These are phyloP conservation scores for Prunus fruticosa DNA, from an alignment of 306 rosid genomes.

Conservation along the genomic window DNA sequence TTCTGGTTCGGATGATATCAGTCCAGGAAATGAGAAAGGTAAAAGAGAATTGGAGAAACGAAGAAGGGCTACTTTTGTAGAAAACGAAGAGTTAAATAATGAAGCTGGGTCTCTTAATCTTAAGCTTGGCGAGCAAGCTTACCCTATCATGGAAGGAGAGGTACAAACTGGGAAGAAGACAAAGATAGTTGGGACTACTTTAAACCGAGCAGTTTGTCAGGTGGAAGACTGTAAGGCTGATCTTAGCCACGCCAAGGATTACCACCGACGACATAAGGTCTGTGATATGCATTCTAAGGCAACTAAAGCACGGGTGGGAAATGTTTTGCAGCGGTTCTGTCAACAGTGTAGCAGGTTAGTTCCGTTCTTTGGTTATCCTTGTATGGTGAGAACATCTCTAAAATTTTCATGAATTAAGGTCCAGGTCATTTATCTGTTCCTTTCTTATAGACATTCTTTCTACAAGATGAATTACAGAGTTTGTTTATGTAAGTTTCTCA, in stretches of 20 bases:
- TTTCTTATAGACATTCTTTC: neutral
- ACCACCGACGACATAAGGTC: conserved; percentile 90
- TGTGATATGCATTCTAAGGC: conserved; percentile 94
- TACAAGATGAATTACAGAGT: neutral
- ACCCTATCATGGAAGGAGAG: conserved; percentile 57
- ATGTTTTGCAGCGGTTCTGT: conserved; percentile 83
- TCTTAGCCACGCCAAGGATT: conserved; percentile 81
- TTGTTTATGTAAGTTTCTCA: conserved; percentile 10
- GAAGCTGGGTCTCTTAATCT: conserved; percentile 57
- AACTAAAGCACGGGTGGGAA: conserved; percentile 70
- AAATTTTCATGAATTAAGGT: conserved; percentile 1
- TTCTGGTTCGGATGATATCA: conserved; percentile 66
- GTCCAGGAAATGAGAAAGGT: conserved; percentile 42
- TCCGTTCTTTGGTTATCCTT: conserved; percentile 11
- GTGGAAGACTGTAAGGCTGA: conserved; percentile 88
- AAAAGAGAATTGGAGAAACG: conserved; percentile 75
- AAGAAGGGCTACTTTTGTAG: conserved; percentile 61
- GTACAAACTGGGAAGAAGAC: conserved; percentile 69
- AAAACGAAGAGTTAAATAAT: conserved; percentile 51
- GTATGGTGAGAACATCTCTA: conserved; percentile 8
- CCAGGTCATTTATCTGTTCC: conserved; percentile 2
- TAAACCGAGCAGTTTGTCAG: conserved; percentile 75
- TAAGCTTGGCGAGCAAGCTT: conserved; percentile 66
- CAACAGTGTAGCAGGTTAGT: conserved; percentile 95
- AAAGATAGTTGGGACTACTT: conserved; percentile 54